Evolutionary conservation across 192 early-diverging fungal genomes (phyloP).

Genomic region (Mycoemilia scoparia): DNA sequence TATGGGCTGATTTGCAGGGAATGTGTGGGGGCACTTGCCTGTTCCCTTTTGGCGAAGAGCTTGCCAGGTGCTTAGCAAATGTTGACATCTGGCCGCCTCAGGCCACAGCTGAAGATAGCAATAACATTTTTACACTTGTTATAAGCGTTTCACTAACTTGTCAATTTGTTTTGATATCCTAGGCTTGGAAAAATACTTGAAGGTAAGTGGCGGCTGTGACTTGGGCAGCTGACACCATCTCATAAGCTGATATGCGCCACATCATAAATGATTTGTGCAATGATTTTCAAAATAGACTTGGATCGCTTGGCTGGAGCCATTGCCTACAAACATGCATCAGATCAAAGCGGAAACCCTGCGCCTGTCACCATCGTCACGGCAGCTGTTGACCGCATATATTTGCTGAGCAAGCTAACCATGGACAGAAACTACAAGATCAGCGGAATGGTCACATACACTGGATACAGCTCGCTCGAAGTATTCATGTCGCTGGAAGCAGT

Average conservation of each 20-base stretch:
- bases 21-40: too few relatives aligned
- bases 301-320: conserved; percentile 73
- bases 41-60: too few relatives aligned
- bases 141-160: not conserved
- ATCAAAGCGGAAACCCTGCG: conserved; percentile 25
- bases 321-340: conserved; percentile 55
- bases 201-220: too few relatives aligned
- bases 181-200: conserved; percentile 70
- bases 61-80: too few relatives aligned
- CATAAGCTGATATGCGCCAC: too few relatives aligned
- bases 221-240: too few relatives aligned
- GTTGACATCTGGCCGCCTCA: too few relatives aligned
- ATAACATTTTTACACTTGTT: not conserved
- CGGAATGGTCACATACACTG: conserved; percentile 71
- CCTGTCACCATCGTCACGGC: conserved; percentile 73
- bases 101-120: too few relatives aligned
- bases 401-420: conserved; percentile 39
- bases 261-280: too few relatives aligned
- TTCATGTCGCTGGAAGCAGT: conserved; percentile 46
- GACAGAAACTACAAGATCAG: conserved; percentile 55
- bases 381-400: conserved; percentile 68
- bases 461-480: conserved; percentile 77
- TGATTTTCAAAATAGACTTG: too few relatives aligned
- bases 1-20: too few relatives aligned
- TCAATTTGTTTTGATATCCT: conserved; percentile 1